Conservation (phyloP, 768 basidiomycete genomes). For the Dioszegia crocea region DNA sequence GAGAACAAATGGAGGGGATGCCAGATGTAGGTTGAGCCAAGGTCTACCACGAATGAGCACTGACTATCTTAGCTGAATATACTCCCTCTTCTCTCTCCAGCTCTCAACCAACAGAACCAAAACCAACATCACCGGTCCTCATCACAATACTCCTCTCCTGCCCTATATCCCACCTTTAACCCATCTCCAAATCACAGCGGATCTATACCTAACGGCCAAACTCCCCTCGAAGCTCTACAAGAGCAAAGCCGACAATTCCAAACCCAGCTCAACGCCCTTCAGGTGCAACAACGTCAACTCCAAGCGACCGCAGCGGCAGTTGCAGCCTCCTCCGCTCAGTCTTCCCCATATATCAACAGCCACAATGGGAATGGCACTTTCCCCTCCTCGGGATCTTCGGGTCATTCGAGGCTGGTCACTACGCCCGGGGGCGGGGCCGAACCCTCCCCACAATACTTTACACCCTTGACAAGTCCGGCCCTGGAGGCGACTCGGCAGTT, state of each 20-base stretch:
- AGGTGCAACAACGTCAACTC: slow-evolving; percentile 39
- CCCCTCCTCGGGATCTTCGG: slow-evolving; percentile 28
- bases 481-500: slow-evolving; percentile 37
- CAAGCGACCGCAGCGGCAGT: slow-evolving; percentile 48
- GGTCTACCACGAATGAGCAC: too few relatives aligned
- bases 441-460: slow-evolving; percentile 46
- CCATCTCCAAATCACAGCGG: slow-evolving; percentile 1
- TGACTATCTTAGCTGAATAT: slow-evolving; percentile 41
- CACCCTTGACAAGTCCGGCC: slow-evolving; percentile 52
- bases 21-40: slow-evolving; percentile 27
- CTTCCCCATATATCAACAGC: slow-evolving; percentile 54
- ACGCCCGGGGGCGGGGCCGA: slow-evolving; percentile 22
- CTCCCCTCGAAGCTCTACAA: slow-evolving; percentile 41
- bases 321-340: slow-evolving; percentile 31
- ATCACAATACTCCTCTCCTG: slow-evolving; percentile 31
- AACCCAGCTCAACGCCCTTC: slow-evolving; percentile 34
- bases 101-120: slow-evolving; percentile 40
- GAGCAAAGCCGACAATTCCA: slow-evolving; percentile 45
- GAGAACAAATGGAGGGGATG: slow-evolving; percentile 23
- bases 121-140: slow-evolving; percentile 19
- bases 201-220: background rate
- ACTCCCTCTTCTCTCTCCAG: slow-evolving; percentile 51
- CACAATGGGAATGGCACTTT: background rate
- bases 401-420: slow-evolving; percentile 30
- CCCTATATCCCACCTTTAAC: slow-evolving; percentile 13